Base-by-base conservation (phyloP, 495 filamentous ascomycete species). In the Glutinoglossum americanum region DNA sequence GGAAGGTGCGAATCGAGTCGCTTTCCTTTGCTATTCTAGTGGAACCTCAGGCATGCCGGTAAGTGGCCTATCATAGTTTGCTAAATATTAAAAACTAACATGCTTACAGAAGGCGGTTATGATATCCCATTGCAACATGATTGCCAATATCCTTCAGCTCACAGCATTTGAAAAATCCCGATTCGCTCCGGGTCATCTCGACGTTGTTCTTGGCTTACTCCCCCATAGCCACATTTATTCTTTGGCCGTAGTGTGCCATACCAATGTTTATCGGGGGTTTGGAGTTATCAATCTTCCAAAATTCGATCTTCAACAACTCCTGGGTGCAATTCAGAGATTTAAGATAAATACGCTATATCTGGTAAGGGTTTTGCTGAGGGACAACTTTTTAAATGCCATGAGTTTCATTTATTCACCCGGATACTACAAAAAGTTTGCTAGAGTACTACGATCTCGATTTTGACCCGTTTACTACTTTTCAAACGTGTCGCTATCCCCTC, bases 101-200 rank as follows among this genome's bases (percentile, higher is more conserved):
- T 4, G 9, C 9, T 53, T 62, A 17, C 56, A 90, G 82, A 95
- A 95, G 87, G 88, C 87, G 27, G 88, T 93, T 39, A 94, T 88
- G 87, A 87, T 95, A 60, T 83, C 86, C 15, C 89, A 95, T 68
- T 69, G 73, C 17, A 95, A 95, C 64, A 83, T 94, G 19, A 95
- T 95, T 54, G 80, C 86, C 30, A 95, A 94, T 63, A 75, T 79
- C 0, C 64, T 92, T 62, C 83, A 89, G 62, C 73, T 81, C 57
- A 59, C 64, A 19, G 66, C 72, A 13, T 80, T 70, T 59, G 83
- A 90, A 32, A 56, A 70, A 56, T 60, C 66, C 33, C 59, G 63
- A 4, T 70, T 68, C 41, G 80, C 77, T 0, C 7, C 47, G 8
- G 47, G 47, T 49, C 8, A 25, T 4, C 47, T 49, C 13, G 84